A percentile compares a stretch with the other conserved stretches of the same genome.
These are phyloP conservation scores for Hypericum perforatum DNA, from an alignment of 345 rosid genomes.

Conservation along the genomic window DNA sequence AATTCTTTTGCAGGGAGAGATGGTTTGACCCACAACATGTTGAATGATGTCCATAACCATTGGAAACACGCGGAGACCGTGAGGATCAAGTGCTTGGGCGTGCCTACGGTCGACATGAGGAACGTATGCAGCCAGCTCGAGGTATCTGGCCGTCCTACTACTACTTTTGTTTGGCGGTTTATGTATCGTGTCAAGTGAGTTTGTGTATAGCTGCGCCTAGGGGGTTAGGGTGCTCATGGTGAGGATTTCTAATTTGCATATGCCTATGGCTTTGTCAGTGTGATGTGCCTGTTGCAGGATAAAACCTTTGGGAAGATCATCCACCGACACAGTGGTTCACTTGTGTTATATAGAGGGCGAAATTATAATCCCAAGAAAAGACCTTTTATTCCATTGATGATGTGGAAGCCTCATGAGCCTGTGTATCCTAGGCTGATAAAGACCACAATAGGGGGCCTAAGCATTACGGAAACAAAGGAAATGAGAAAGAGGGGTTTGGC, in stretches of 20 bases:
- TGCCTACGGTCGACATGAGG: slow-evolving; percentile 85
- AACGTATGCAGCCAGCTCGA: slow-evolving; percentile 75
- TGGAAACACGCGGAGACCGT: slow-evolving; percentile 76
- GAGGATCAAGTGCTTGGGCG: slow-evolving; percentile 80
- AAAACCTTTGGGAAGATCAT: slow-evolving; percentile 68
- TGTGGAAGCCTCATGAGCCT: slow-evolving; percentile 96
- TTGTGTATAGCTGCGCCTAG: background rate
- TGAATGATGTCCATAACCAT: slow-evolving; percentile 74
- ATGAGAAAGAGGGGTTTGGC: slow-evolving; percentile 76
- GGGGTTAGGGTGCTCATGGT: too few species aligned
- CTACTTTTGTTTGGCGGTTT: background rate
- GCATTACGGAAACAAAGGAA: slow-evolving; percentile 72
- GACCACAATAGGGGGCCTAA: slow-evolving; percentile 71
- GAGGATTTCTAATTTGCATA: too few species aligned
- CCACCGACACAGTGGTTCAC: slow-evolving; percentile 60
- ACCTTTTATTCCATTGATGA: slow-evolving; percentile 71
- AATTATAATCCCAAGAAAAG: slow-evolving; percentile 69
- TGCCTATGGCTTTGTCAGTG: slow-evolving; percentile 1
- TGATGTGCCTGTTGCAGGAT: slow-evolving; percentile 30
- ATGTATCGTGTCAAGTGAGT: background rate
- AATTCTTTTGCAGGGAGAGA: slow-evolving; percentile 55
- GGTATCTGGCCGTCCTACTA: slow-evolving; percentile 30
- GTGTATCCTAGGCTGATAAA: slow-evolving; percentile 77
- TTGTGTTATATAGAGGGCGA: slow-evolving; percentile 74
- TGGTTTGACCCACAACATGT: slow-evolving; percentile 94